phyloP scores from a whole-genome alignment of 176 grass and related monocot genomes.

The Elaeis guineensis region DNA sequence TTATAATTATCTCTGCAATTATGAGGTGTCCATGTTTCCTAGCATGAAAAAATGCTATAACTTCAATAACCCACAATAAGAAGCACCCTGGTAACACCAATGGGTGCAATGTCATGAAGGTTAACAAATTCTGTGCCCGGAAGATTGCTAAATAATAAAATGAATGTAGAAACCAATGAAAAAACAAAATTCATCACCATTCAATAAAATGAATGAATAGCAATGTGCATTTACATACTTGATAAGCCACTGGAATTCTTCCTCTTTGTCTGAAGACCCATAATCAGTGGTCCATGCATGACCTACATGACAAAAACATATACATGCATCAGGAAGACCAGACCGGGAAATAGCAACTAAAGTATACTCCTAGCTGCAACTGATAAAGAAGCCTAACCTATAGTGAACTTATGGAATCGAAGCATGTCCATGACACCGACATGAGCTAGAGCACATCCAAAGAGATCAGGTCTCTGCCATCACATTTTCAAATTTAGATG shows the following conservation, averaged over 20 bases:
- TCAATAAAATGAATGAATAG: too few relatives aligned
- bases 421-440: slow-evolving; percentile 99
- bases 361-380: not conserved
- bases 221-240: slow-evolving; percentile 41
- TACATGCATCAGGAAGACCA: slow-evolving; percentile 13
- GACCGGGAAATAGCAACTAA: slow-evolving; percentile 7
- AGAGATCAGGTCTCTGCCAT: slow-evolving; percentile 81
- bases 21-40: too few relatives aligned
- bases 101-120: too few relatives aligned
- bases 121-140: too few relatives aligned
- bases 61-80: too few relatives aligned
- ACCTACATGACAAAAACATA: slow-evolving; percentile 29
- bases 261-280: slow-evolving; percentile 82
- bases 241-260: slow-evolving; percentile 79
- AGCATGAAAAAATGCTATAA: too few relatives aligned
- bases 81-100: too few relatives aligned
- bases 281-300: slow-evolving; percentile 99
- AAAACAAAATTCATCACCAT: too few relatives aligned
- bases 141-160: too few relatives aligned
- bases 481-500: not conserved
- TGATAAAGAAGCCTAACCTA: slow-evolving; percentile 31
- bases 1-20: too few relatives aligned
- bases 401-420: slow-evolving; percentile 96
- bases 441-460: slow-evolving; percentile 88
- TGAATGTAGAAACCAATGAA: too few relatives aligned